Conservation (phyloP, 2,329 filamentous ascomycete genomes). For the Paecilomyces sp. region DNA sequence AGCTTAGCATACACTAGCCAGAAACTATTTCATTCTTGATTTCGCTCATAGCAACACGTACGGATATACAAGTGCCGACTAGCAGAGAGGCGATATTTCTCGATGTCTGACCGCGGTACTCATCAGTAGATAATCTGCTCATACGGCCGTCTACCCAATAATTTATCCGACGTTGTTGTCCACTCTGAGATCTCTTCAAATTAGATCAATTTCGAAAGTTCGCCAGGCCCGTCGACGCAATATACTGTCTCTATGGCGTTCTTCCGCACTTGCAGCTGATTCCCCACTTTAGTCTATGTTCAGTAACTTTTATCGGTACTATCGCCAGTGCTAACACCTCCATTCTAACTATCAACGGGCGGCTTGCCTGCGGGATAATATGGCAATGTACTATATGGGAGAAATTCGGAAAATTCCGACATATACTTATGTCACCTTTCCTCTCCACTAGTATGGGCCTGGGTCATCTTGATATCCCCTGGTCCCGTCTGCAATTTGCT, state of each 20-base stretch:
- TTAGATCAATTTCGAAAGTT: not conserved
- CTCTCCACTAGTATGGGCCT: not conserved
- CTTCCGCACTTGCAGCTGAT: not conserved
- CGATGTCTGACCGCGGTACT: not conserved
- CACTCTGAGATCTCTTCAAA: too few species aligned
- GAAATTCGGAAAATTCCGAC: not conserved
- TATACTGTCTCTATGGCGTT: not conserved
- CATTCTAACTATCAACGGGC: not conserved
- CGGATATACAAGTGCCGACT: too few species aligned
- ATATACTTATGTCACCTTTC: not conserved
- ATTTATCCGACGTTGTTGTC: too few species aligned
- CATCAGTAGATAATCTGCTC: not conserved
- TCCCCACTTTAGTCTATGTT: not conserved
- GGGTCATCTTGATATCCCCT: not conserved
- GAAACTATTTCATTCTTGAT: not conserved
- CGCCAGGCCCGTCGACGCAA: not conserved
- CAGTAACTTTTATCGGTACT: not conserved
- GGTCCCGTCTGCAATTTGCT: not conserved
- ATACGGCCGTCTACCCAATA: too few species aligned
- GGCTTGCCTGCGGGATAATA: not conserved
- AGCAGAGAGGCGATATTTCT: too few species aligned
- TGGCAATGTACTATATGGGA: not conserved
- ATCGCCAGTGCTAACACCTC: not conserved
- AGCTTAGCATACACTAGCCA: not conserved
- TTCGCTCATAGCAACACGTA: not conserved